phyloP scores from a whole-genome alignment of 1,139 yeast species.

The Lodderomyces elongisporus region DNA sequence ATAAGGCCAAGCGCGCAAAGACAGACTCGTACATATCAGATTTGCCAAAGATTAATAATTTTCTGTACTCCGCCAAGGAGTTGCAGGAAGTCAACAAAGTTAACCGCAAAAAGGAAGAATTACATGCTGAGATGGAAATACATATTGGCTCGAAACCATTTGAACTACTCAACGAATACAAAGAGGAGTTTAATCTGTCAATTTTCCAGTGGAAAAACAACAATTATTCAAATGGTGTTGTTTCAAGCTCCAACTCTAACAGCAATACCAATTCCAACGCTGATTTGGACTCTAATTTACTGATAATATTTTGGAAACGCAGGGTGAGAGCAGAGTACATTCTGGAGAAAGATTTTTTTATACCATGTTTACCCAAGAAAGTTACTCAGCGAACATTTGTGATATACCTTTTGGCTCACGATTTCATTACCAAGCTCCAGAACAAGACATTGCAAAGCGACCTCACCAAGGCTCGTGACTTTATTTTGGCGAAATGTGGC shows the following conservation, averaged over 20 bases:
- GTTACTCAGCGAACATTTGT: constrained; percentile 40
- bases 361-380: constrained; percentile 43
- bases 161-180: constrained; percentile 5
- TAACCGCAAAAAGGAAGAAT: constrained; percentile 44
- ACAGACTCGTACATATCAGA: constrained; percentile 4
- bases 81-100: constrained; percentile 49
- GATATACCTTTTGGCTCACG: constrained; percentile 43
- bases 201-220: too few species aligned
- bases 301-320: constrained; percentile 35
- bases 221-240: constrained; percentile 2
- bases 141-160: constrained; percentile 16
- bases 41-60: constrained; percentile 9
- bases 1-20: constrained; percentile 7
- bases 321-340: constrained; percentile 39
- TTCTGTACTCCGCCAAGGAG: constrained; percentile 21
- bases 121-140: constrained; percentile 47
- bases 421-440: constrained; percentile 33
- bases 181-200: constrained; percentile 7
- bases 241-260: too few species aligned
- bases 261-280: too few species aligned
- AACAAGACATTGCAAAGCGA: constrained; percentile 17
- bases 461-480: constrained; percentile 4
- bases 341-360: constrained; percentile 42
- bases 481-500: constrained; percentile 4
- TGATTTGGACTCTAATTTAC: constrained; percentile 14